These are phyloP conservation scores for Ascochyta koolunga DNA, from an alignment of 2,329 filamentous ascomycete genomes.

Conservation along the genomic window DNA sequence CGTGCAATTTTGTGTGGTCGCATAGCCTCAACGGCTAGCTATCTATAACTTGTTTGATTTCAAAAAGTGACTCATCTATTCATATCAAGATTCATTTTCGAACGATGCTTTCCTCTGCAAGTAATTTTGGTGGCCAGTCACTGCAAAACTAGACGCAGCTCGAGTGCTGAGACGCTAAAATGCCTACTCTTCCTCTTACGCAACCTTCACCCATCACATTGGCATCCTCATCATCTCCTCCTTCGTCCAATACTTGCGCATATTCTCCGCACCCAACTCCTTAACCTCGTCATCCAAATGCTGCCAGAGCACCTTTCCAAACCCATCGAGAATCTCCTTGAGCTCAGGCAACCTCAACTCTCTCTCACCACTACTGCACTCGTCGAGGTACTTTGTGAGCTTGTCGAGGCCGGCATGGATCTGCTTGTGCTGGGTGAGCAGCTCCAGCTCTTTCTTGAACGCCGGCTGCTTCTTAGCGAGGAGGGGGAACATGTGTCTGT, in stretches of 20 bases:
- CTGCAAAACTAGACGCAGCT: too few relatives aligned
- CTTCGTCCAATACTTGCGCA: slow-evolving; percentile 80
- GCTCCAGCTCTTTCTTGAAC: slow-evolving; percentile 69
- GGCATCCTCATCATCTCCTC: slow-evolving; percentile 68
- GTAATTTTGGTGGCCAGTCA: too few relatives aligned
- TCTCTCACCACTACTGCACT: slow-evolving; percentile 67
- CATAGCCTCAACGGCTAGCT: too few relatives aligned
- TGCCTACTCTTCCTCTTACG: too few relatives aligned
- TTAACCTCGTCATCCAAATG: slow-evolving; percentile 86
- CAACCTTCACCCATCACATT: too few relatives aligned
- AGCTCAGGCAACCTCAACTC: slow-evolving; percentile 64
- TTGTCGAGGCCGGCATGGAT: slow-evolving; percentile 79
- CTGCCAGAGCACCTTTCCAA: slow-evolving; percentile 78
- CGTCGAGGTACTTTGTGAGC: slow-evolving; percentile 68
- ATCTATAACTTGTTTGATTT: too few relatives aligned
- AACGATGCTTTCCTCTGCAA: too few relatives aligned
- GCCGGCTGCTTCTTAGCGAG: slow-evolving; percentile 80
- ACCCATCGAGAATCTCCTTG: slow-evolving; percentile 75
- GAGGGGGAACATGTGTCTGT: slow-evolving; percentile 73
- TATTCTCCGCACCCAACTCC: slow-evolving; percentile 81
- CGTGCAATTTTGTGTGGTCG: too few relatives aligned
- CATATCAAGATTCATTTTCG: too few relatives aligned
- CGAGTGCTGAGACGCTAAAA: too few relatives aligned
- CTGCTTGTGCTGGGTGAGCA: slow-evolving; percentile 75
- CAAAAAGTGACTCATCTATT: too few relatives aligned